phyloP scores from a whole-genome alignment of 176 grass and related monocot species.

The Secale cereale region DNA sequence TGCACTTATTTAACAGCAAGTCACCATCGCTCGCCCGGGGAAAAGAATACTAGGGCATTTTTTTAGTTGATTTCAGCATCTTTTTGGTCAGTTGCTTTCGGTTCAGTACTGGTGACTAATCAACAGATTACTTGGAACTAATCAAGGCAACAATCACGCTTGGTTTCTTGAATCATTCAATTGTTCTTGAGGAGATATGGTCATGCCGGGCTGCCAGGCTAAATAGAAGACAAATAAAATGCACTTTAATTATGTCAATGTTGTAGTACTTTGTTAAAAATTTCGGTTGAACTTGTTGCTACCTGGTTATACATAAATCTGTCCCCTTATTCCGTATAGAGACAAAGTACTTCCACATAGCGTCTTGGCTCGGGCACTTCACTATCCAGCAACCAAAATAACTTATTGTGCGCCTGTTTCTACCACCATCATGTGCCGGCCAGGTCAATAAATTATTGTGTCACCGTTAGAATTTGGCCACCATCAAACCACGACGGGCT shows the following conservation, averaged over 20 bases:
- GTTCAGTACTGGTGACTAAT: background rate
- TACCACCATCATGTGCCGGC: no score
- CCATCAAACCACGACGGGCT: no score
- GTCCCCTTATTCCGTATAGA: background rate
- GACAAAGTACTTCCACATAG: background rate
- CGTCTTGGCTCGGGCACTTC: background rate
- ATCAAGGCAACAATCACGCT: background rate
- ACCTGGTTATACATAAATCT: background rate
- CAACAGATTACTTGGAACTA: background rate
- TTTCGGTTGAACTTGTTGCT: background rate
- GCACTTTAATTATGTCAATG: background rate
- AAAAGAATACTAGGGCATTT: background rate
- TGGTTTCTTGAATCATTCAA: background rate
- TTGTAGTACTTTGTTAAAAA: no score
- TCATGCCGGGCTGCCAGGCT: background rate
- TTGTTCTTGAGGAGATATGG: background rate
- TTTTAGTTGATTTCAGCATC: background rate
- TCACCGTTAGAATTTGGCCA: no score
- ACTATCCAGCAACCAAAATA: no score
- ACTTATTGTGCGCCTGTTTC: no score
- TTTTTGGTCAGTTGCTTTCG: background rate
- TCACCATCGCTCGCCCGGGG: background rate
- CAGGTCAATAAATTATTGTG: no score
- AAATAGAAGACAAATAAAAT: background rate
- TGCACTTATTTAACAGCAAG: background rate